These are phyloP conservation scores for Trametes hirsuta DNA, from an alignment of 1,284 basidiomycete genomes.

Conservation along the genomic window DNA sequence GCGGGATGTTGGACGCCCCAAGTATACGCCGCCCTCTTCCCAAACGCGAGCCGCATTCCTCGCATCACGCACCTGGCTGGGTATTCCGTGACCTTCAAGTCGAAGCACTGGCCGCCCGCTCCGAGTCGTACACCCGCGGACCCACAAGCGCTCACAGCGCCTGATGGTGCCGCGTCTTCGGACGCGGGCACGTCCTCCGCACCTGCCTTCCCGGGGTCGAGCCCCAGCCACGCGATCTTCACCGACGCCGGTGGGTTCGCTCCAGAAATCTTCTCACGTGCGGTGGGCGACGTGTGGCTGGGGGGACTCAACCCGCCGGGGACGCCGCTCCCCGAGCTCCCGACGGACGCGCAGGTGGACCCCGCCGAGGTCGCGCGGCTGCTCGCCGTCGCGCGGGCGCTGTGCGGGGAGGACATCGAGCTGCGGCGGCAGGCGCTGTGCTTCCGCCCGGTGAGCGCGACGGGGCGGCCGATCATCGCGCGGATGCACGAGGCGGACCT, in stretches of 20 bases:
- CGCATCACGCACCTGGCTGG: slow-evolving; percentile 37
- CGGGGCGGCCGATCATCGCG: slow-evolving; percentile 37
- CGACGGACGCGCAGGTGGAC: slow-evolving; percentile 26
- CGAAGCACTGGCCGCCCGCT: slow-evolving; percentile 33
- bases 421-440: slow-evolving; percentile 34
- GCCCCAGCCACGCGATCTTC: slow-evolving; percentile 38
- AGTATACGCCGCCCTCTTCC: slow-evolving; percentile 52
- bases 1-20: slow-evolving; percentile 69
- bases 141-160: slow-evolving; percentile 7
- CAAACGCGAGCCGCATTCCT: slow-evolving; percentile 37
- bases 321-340: slow-evolving; percentile 34
- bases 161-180: background rate
- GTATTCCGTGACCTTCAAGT: slow-evolving; percentile 35
- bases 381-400: slow-evolving; percentile 26
- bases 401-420: slow-evolving; percentile 33
- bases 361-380: slow-evolving; percentile 28
- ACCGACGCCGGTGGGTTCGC: slow-evolving; percentile 37
- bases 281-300: slow-evolving; percentile 39
- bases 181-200: slow-evolving; percentile 1
- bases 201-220: slow-evolving; percentile 4
- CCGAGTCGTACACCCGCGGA: background rate
- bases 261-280: slow-evolving; percentile 41
- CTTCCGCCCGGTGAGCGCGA: slow-evolving; percentile 39
- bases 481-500: slow-evolving; percentile 32
- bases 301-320: slow-evolving; percentile 39